Evolutionary conservation across 352 stramenopile genomes (phyloP).

Genomic region (Halophytophthora polymorphica): DNA sequence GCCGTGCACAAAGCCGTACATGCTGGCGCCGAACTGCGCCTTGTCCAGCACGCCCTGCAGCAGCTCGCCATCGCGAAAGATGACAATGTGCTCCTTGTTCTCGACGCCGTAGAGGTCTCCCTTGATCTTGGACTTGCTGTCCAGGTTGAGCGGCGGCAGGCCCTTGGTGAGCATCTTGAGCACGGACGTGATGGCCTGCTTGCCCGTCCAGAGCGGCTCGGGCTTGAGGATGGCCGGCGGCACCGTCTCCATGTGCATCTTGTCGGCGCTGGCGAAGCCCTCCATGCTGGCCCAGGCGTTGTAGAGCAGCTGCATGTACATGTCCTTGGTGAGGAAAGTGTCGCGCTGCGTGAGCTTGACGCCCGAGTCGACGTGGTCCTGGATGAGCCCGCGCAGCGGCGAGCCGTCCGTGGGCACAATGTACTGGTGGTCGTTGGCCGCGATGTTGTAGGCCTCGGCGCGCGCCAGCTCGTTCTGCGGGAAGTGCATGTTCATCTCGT

Average conservation of each 20-base stretch:
- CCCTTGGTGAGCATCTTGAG: slow-evolving; percentile 93
- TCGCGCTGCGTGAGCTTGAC: slow-evolving; percentile 98
- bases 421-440: slow-evolving; percentile 97
- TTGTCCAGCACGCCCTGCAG: slow-evolving; percentile 99
- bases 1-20: slow-evolving; percentile 97
- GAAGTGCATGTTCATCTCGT: slow-evolving; percentile 99
- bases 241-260: slow-evolving; percentile 92
- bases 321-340: slow-evolving; percentile 97
- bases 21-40: slow-evolving; percentile 96
- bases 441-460: slow-evolving; percentile 97
- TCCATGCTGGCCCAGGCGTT: slow-evolving; percentile 95
- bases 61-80: slow-evolving; percentile 95
- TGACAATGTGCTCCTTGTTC: slow-evolving; percentile 95
- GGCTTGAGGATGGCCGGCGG: slow-evolving; percentile 98
- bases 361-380: slow-evolving; percentile 98
- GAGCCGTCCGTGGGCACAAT: slow-evolving; percentile 97
- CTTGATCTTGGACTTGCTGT: slow-evolving; percentile 97
- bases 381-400: slow-evolving; percentile 97
- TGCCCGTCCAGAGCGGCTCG: slow-evolving; percentile 96
- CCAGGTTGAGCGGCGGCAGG: slow-evolving; percentile 87
- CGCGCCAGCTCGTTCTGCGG: slow-evolving; percentile 98
- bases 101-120: slow-evolving; percentile 92
- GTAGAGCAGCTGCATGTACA: slow-evolving; percentile 98
- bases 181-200: slow-evolving; percentile 98
- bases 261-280: slow-evolving; percentile 84